Base-by-base conservation (phyloP, 2,329 filamentous ascomycete genomes). In the Geosmithia morbida region DNA sequence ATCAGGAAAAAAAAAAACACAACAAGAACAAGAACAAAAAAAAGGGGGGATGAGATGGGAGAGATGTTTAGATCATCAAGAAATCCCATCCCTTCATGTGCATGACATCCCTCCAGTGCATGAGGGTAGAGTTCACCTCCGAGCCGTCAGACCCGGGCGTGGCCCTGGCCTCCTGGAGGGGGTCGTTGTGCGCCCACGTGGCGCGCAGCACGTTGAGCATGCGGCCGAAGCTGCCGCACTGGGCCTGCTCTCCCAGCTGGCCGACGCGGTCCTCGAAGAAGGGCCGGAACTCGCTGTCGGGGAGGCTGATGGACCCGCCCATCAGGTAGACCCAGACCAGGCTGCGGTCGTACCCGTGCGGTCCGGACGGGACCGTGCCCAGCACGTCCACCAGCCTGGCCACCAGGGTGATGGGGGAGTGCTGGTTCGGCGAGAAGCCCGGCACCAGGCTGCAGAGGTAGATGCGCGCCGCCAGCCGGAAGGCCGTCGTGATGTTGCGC, bases 391-490 rank as follows among this genome's bases (percentile, higher is more conserved):
- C 80, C 51, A 96, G 78, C 57, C 86, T 85, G 50, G 84, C 77
- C 41, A 96, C 79, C 20, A 97, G 74, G 53, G 81, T 81, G 57
- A 83, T 71, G 58, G 82, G 89, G 61, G 82, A 87, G 8, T 72
- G 70, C 56, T 92, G 83, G 49, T 72, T 74, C 44, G 85, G 84
- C 56, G 83, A 81, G 66, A 90, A 92, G 48, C 88, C 88, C 1
- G 90, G 90, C 0, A 97, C 86, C 37, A 98, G 74, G 59, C 86
- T 89, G 79, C 88, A 95, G n/a, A 97, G 81, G 66, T 96, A 96
- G 67, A 98, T 88, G 59, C 90, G 84, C 2, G 90, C 89, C 2
- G 90, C 90, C 47, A 94, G 71, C 57, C 90, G 86, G 78, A 94
- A 98, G 42, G 94, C 81, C 41, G 83, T 77, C 0, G 88, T 94